phyloP scores from a whole-genome alignment of 2,329 filamentous ascomycete species.

The Emergomyces pasteurianus region DNA sequence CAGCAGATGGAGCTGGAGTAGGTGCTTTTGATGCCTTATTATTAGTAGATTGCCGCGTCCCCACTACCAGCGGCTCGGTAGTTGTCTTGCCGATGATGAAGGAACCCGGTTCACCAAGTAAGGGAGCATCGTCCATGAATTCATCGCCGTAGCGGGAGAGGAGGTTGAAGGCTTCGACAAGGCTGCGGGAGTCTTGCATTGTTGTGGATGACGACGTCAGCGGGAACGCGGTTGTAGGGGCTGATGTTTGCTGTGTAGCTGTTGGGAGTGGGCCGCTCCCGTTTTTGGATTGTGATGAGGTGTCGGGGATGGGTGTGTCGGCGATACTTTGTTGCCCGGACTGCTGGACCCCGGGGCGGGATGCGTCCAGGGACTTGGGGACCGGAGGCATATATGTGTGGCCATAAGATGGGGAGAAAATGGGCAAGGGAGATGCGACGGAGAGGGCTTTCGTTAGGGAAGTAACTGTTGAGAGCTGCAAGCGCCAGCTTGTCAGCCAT shows the following conservation, averaged over 20 bases:
- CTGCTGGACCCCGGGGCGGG: constrained; percentile 22
- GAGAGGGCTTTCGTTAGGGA: constrained; percentile 45
- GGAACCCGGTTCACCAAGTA: constrained; percentile 50
- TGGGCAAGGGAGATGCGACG: constrained; percentile 41
- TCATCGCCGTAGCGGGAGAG: constrained; percentile 46
- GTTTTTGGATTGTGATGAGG: constrained; percentile 17
- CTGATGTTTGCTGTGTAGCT: constrained; percentile 1
- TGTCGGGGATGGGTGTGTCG: constrained; percentile 34
- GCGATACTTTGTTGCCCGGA: constrained; percentile 36
- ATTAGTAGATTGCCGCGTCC: neutral
- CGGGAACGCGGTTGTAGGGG: constrained; percentile 8
- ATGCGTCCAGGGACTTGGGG: constrained; percentile 27
- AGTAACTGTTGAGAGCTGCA: constrained; percentile 43
- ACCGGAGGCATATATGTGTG: constrained; percentile 46
- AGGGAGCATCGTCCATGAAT: constrained; percentile 52
- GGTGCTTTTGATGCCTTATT: constrained; percentile 2
- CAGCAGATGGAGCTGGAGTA: constrained; percentile 7
- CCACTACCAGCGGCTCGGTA: constrained; percentile 5
- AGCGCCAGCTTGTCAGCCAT: neutral
- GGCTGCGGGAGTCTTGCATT: constrained; percentile 27
- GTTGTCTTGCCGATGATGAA: constrained; percentile 41
- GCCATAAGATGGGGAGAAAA: constrained; percentile 47
- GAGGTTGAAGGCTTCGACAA: constrained; percentile 39
- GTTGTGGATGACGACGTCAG: constrained; percentile 2
- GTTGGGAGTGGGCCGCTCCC: constrained; percentile 15